Percentiles rank a stretch among this genome's conserved stretches.
Evolutionary conservation across 768 basidiomycete species (phyloP).

Genomic region (Phanerochaete sordida): DNA sequence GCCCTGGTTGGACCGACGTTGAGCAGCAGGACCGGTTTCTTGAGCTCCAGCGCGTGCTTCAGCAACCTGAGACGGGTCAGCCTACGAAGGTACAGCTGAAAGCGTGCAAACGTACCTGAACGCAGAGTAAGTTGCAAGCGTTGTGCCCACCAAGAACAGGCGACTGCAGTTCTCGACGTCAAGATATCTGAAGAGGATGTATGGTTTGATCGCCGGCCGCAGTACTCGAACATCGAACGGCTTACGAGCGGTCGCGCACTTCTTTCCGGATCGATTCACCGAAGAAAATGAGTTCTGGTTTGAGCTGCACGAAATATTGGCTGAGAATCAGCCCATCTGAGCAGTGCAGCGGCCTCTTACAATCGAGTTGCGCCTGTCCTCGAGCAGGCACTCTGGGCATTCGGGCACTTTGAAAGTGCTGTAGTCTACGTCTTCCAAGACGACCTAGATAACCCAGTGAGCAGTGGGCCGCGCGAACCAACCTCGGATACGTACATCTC

Average conservation of each 20-base stretch:
- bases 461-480: not conserved
- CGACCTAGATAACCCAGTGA: constrained; percentile 49
- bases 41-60: constrained; percentile 70
- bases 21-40: constrained; percentile 77
- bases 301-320: constrained; percentile 44
- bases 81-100: not conserved
- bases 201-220: not conserved
- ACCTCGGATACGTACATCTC: constrained; percentile 25
- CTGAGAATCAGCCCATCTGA: not conserved
- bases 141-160: constrained; percentile 83
- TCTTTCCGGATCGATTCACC: constrained; percentile 77
- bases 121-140: constrained; percentile 90
- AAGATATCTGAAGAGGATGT: constrained; percentile 40
- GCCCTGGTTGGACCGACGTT: constrained; percentile 90
- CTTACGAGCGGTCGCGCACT: constrained; percentile 73
- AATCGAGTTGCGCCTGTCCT: constrained; percentile 54
- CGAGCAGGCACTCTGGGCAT: constrained; percentile 63
- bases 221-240: not conserved
- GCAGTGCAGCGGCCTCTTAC: constrained; percentile 33
- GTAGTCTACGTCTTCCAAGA: constrained; percentile 73
- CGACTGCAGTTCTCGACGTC: constrained; percentile 60
- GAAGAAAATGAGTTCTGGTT: constrained; percentile 84
- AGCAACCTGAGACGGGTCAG: constrained; percentile 50
- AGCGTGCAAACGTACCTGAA: constrained; percentile 58
- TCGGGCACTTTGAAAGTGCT: constrained; percentile 76